These are phyloP conservation scores for Ophiognomonia clavigignenti-juglandacearum DNA, from an alignment of 2,329 filamentous ascomycete genomes.

Conservation along the genomic window DNA sequence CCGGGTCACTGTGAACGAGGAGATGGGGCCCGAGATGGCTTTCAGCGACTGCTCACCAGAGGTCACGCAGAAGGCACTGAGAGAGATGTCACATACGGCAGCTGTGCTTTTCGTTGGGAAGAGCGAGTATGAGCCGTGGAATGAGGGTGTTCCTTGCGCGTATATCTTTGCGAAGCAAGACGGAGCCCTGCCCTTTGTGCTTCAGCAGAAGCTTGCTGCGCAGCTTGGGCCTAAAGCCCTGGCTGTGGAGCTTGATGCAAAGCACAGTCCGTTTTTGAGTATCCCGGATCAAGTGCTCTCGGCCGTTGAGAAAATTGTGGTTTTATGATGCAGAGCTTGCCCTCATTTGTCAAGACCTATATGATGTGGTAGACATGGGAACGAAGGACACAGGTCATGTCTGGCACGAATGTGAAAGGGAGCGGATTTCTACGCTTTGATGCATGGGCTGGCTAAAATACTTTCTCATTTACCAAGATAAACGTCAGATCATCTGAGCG, in stretches of 20 bases:
- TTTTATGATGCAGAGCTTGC: neutral
- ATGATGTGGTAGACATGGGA: too few relatives aligned
- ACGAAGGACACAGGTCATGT: too few relatives aligned
- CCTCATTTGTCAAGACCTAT: too few relatives aligned
- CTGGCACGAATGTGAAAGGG: too few relatives aligned
- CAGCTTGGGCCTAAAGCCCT: conserved; percentile 7
- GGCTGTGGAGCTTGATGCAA: conserved; percentile 13
- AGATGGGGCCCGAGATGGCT: conserved; percentile 8
- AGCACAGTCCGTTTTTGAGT: conserved; percentile 17
- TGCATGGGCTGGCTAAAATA: too few relatives aligned
- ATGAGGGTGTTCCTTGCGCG: conserved; percentile 10
- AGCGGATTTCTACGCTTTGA: too few relatives aligned
- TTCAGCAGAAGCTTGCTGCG: conserved; percentile 18
- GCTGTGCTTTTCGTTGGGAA: conserved; percentile 11
- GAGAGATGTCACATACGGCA: conserved; percentile 15
- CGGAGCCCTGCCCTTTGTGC: conserved; percentile 11
- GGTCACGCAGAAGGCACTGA: conserved; percentile 9
- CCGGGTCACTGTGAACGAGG: conserved; percentile 9
- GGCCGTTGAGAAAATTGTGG: conserved; percentile 11
- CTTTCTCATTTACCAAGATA: too few relatives aligned
- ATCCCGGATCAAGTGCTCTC: conserved; percentile 9
- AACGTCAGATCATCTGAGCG: too few relatives aligned
- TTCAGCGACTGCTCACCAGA: conserved; percentile 13
- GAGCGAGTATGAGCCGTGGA: conserved; percentile 17
- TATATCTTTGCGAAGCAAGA: conserved; percentile 16